Percentiles rank a stretch among this genome's conserved stretches.
These are phyloP conservation scores for Sindora glabra DNA, from an alignment of 306 rosid species.

Conservation along the genomic window DNA sequence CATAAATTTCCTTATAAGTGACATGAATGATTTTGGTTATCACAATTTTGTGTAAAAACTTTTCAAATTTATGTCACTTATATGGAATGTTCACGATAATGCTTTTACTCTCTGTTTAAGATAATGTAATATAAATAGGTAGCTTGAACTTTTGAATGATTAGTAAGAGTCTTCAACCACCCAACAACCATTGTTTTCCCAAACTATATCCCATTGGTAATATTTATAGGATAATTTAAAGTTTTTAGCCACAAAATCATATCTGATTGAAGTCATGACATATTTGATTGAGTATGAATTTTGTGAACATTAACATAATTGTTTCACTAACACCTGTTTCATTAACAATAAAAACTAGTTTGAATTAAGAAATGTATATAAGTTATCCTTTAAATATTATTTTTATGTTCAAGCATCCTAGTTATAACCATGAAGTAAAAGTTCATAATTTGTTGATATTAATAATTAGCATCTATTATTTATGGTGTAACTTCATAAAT, in stretches of 20 bases:
- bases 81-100: slow-evolving; percentile 81
- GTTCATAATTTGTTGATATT: no score
- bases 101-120: slow-evolving; percentile 66
- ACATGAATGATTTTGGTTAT: slow-evolving; percentile 51
- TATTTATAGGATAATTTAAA: slow-evolving; percentile 16
- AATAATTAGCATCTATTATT: slow-evolving; percentile 11
- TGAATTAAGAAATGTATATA: neutral
- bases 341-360: neutral
- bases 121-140: slow-evolving; percentile 40
- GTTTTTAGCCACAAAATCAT: neutral
- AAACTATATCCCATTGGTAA: slow-evolving; percentile 85
- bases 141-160: slow-evolving; percentile 65
- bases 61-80: slow-evolving; percentile 76
- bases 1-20: slow-evolving; percentile 19
- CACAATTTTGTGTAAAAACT: slow-evolving; percentile 94
- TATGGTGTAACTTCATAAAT: slow-evolving; percentile 40
- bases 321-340: slow-evolving; percentile 4
- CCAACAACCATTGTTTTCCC: slow-evolving; percentile 90
- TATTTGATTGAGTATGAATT: neutral
- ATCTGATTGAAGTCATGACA: slow-evolving; percentile 3
- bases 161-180: slow-evolving; percentile 87
- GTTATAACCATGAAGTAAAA: neutral
- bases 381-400: neutral
- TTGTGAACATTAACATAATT: neutral
- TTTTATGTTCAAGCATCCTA: neutral